Evolutionary conservation across 2,329 filamentous ascomycete genomes (phyloP), one percentile per base, ranked within the genome.

Genomic region (Clarireedia paspali): DNA sequence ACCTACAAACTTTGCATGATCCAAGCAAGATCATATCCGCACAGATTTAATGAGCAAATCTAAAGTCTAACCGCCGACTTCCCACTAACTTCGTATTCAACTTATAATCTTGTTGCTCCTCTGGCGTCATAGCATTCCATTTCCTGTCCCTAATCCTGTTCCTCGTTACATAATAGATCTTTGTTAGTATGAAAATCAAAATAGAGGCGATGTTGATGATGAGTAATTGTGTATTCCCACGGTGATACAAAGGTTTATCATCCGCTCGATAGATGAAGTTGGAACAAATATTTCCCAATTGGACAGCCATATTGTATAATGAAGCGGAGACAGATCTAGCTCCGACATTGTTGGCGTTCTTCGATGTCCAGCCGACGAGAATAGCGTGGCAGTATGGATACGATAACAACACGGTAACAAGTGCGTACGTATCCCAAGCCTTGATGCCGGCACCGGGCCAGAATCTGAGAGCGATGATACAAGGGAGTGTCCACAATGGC

Each of bases 341-440:
- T 7, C 83, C 75, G 10, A 87, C 82, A 2, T 78, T 77, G 59
- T 84, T 83, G 2, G 81, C 77, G 64, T 87, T 87, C 55, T 79
- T 74, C 2, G 72, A 74, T 58, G 73, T 73, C 74, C 76, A 78
- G 17, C 67, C 74, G 3, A 65, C 63, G 26, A 63, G 60, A 45
- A 67, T 67, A 26, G 65, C 66, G 36, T 68, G 66, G 42, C 64
- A 67, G 55, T 67, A 66, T 2, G 64, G 64, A 26, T 66, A 66
- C 0, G 60, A 61, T 17, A 67, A 62, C 2, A 67, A 54, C 3
- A 63, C 66, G 5, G 65, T 71, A 7, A 67, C 65, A 5, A 74
- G 58, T 0, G 67, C 70, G 54, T 71, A 75, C 3, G 69, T 64
- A 4, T 68, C 64, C 72, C 72, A 75, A 15, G 63, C 60, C 30